Base-by-base conservation (phyloP, 345 rosid genomes). In the Gossypium arboreum region DNA sequence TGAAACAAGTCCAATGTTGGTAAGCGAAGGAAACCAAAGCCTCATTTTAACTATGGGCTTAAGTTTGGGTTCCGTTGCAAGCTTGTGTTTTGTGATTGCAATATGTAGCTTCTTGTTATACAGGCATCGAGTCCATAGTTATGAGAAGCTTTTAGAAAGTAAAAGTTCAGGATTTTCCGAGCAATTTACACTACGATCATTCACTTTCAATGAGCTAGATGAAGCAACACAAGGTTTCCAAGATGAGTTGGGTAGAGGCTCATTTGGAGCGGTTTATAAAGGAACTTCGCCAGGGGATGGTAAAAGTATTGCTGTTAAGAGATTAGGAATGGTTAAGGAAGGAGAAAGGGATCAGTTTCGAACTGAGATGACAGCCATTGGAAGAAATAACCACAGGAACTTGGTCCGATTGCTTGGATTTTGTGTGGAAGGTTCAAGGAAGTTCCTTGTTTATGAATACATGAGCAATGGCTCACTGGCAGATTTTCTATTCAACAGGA, bases 371-470 rank as follows among this genome's bases (percentile, higher is more conserved):
- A 78, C 75, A 50, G 78, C 59, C 47, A 83, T 83, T 4, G 85
- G 86, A 4, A 79, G 82, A 16, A 83, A 80, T 22, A 82, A 81
- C 74, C 88, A 85, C 29, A 81, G 83, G 72, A 85, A 83, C 58
- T 69, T 85, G 76, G 86, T 85, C 3, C 77, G 80, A 52, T 75
- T 85, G 43, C 75, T 73, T 65, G 88, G 88, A 15, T 85, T 75
- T 73, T 85, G 88, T 45, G 74, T 79, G 34, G 88, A 85, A 73
- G 83, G 82, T 52, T 61, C 71, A 29, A 77, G 81, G 13, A 83
- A 85, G 51, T 70, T 85, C 59, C 83, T 83, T 16, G 89, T 83
- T 39, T 86, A 84, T 43, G 87, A 84, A 78, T 84, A 81, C 77
- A 68, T 86, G 89, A 78, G 73, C 12, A 86, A 84, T 59, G 87